phyloP scores from a whole-genome alignment of 2,329 filamentous ascomycete genomes.

The Aspergillus quadricinctus region DNA sequence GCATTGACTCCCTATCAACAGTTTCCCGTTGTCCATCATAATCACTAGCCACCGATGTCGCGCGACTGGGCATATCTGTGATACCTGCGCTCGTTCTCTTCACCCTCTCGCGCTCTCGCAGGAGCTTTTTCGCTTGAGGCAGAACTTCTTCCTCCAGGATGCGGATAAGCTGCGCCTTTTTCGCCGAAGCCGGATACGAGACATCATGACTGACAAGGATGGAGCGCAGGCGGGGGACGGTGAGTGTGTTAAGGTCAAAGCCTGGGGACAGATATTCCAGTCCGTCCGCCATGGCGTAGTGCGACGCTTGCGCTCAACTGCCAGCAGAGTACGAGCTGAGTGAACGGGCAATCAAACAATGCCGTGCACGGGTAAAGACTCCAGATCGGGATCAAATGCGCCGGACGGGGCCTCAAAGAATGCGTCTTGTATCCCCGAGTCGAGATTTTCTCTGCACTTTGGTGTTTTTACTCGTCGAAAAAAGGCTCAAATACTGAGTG shows the following conservation, averaged over 20 bases:
- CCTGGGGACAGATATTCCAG: slow-evolving; percentile 79
- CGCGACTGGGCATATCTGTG: slow-evolving; percentile 63
- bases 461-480: slow-evolving; percentile 12
- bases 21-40: slow-evolving; percentile 58
- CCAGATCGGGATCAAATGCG: background rate
- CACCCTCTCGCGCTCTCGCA: slow-evolving; percentile 69
- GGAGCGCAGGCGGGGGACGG: slow-evolving; percentile 80
- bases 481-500: slow-evolving; percentile 1
- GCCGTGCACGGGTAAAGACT: background rate
- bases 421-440: background rate
- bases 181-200: slow-evolving; percentile 79
- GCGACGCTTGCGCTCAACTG: slow-evolving; percentile 3
- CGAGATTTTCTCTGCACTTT: slow-evolving; percentile 10
- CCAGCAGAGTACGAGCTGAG: background rate
- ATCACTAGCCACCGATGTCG: slow-evolving; percentile 58
- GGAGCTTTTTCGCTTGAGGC: slow-evolving; percentile 71
- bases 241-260: slow-evolving; percentile 80
- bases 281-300: slow-evolving; percentile 49
- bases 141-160: slow-evolving; percentile 76
- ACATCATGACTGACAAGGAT: slow-evolving; percentile 88
- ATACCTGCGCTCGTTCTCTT: slow-evolving; percentile 88
- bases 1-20: slow-evolving; percentile 41
- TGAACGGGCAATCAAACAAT: background rate
- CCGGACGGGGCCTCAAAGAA: background rate
- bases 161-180: slow-evolving; percentile 82